Base-by-base conservation (phyloP, 2,329 filamentous ascomycete genomes). In the Hymenoscyphus infarciens region DNA sequence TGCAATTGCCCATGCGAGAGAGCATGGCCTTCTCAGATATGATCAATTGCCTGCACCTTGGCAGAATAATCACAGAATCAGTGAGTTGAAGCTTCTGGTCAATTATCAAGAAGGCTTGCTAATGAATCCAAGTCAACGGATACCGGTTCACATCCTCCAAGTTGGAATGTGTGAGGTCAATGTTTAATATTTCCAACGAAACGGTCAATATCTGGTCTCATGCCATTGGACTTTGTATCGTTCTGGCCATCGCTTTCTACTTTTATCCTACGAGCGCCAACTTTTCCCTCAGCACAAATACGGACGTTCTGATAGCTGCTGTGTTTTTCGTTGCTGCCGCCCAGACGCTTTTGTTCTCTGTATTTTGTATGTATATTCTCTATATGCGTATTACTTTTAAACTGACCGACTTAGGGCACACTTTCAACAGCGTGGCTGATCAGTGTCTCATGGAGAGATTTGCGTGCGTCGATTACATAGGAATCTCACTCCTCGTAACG, bases 181-280 rank as follows among this genome's bases (percentile, higher is more conserved):
- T 91, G 66, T 93, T 97, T 73, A 83, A 86, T 66, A 80, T 95
- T 63, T 96, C 91, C 67, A 99, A 99, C 77, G 95, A 99, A 78
- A 85, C 89, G 49, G 88, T 98, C 80, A 99, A 99, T 77, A 99
- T 99, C 73, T 99, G 95, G 95, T 94, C 93, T 1, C 95, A 99
- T 74, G 86, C 89, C 13, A 83, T 99, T 33, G 95, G 95, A 19
- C 83, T 98, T n/a, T 73, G 98, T 35, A 81, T 97, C 66, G 90
- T 99, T 56, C 83, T 98, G 42, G 82, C 92, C 13, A 83, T 98
- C 53, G 95, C 95, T 62, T 94, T 99, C 70, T 97, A 97, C 79
- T 96, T 97, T 76, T 99, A 99, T 76, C 95, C 95, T 0, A 87
- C 87, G 57, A 93, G 90, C 68, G 82, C 87, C 72, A 94, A 96